Conservation (phyloP, 805 yeast species). For the Teunomyces funiuensis region DNA sequence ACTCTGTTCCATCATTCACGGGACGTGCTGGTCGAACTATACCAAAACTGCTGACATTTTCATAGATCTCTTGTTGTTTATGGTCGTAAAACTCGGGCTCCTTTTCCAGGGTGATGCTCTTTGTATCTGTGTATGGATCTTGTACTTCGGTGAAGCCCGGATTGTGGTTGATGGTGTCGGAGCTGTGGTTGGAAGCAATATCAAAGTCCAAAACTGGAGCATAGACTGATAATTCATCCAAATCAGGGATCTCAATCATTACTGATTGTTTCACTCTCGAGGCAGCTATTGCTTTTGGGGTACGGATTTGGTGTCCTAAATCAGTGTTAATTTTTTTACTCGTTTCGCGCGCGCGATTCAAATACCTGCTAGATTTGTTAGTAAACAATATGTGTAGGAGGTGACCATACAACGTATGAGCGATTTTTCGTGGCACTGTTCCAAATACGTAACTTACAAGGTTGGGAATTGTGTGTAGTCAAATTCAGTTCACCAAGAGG, state of each 20-base stretch:
- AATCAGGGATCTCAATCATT: slow-evolving; percentile 47
- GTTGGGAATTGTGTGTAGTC: too few species aligned
- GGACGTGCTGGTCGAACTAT: neutral
- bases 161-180: slow-evolving; percentile 8
- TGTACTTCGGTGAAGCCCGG: slow-evolving; percentile 5
- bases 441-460: too few species aligned
- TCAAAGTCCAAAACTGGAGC: slow-evolving; percentile 11
- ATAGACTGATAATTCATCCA: slow-evolving; percentile 27
- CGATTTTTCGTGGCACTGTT: neutral
- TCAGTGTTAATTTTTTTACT: slow-evolving; percentile 4
- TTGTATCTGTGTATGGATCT: slow-evolving; percentile 4
- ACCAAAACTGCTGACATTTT: neutral
- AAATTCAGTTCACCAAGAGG: too few species aligned
- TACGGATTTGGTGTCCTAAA: slow-evolving; percentile 1
- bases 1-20: neutral
- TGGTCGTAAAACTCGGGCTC: neutral
- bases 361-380: neutral
- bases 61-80: neutral
- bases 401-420: neutral
- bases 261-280: neutral
- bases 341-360: slow-evolving; percentile 1
- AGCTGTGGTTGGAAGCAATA: slow-evolving; percentile 12
- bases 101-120: neutral
- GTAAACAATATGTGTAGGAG: neutral
- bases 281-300: neutral